These are phyloP conservation scores for Fusarium subtropicale DNA, from an alignment of 2,329 filamentous ascomycete genomes.

Conservation along the genomic window DNA sequence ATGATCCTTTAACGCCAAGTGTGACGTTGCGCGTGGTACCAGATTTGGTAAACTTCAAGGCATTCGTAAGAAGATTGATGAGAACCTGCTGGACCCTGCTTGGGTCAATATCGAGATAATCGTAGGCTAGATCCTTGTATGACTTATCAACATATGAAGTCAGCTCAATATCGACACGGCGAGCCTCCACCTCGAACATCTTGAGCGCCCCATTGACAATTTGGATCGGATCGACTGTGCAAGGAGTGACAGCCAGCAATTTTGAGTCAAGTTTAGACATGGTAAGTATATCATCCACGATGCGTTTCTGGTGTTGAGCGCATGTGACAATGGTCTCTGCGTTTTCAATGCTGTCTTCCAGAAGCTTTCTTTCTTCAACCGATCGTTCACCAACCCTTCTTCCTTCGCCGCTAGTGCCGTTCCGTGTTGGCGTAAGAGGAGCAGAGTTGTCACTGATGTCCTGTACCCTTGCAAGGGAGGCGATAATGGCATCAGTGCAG, in stretches of 20 bases:
- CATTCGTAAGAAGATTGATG: slow-evolving; percentile 84
- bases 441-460: slow-evolving; percentile 51
- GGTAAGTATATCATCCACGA: slow-evolving; percentile 80
- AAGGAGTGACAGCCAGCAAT: slow-evolving; percentile 77
- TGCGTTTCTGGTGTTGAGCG: slow-evolving; percentile 82
- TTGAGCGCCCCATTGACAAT: slow-evolving; percentile 76
- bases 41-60: slow-evolving; percentile 81
- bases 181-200: slow-evolving; percentile 82
- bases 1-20: slow-evolving; percentile 60
- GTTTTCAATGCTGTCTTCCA: slow-evolving; percentile 74
- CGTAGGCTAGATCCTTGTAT: slow-evolving; percentile 66
- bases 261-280: slow-evolving; percentile 82
- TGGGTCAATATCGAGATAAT: slow-evolving; percentile 77
- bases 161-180: slow-evolving; percentile 75
- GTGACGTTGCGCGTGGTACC: slow-evolving; percentile 68
- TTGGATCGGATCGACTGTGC: slow-evolving; percentile 73
- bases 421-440: slow-evolving; percentile 43
- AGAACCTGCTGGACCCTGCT: slow-evolving; percentile 81
- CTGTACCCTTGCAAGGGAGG: slow-evolving; percentile 59
- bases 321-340: slow-evolving; percentile 83
- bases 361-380: slow-evolving; percentile 57
- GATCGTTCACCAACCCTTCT: slow-evolving; percentile 30
- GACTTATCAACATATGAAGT: slow-evolving; percentile 72
- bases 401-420: slow-evolving; percentile 14
- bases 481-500: slow-evolving; percentile 76